phyloP scores from a whole-genome alignment of 2,329 filamentous ascomycete genomes.

The Gliomastix tumulicola region DNA sequence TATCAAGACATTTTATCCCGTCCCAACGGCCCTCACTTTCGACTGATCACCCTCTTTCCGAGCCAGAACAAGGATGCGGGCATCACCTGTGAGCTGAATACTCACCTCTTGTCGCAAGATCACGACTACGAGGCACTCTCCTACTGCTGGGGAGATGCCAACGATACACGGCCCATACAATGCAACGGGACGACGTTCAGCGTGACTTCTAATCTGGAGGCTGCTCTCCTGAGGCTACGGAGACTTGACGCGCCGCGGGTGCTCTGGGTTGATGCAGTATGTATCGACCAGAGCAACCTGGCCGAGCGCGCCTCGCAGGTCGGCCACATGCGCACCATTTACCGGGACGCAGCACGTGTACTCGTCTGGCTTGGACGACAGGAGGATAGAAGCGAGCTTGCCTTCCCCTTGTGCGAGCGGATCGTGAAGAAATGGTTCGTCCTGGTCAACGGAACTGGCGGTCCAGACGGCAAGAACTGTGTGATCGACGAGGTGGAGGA shows the following conservation, averaged over 20 bases:
- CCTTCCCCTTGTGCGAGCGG: background rate
- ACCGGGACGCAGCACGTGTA: background rate
- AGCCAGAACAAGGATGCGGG: background rate
- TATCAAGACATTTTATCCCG: too few relatives aligned
- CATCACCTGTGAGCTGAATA: background rate
- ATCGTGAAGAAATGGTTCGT: background rate
- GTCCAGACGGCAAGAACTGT: background rate
- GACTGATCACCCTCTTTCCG: background rate
- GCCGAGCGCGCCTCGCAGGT: background rate
- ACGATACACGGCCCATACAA: background rate
- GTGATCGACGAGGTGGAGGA: background rate
- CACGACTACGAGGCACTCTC: conserved; percentile 1
- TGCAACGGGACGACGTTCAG: background rate
- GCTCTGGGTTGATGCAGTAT: background rate
- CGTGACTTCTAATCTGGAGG: background rate
- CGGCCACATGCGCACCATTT: background rate
- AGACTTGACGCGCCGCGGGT: background rate
- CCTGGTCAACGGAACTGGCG: background rate
- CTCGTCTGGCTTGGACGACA: background rate
- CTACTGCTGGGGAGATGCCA: background rate
- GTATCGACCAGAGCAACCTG: background rate
- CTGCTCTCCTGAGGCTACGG: background rate
- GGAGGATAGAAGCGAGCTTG: background rate
- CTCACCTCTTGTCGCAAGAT: background rate
- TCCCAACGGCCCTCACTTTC: background rate